phyloP scores from a whole-genome alignment of 164 flowering plant species.

The Malania oleifera region DNA sequence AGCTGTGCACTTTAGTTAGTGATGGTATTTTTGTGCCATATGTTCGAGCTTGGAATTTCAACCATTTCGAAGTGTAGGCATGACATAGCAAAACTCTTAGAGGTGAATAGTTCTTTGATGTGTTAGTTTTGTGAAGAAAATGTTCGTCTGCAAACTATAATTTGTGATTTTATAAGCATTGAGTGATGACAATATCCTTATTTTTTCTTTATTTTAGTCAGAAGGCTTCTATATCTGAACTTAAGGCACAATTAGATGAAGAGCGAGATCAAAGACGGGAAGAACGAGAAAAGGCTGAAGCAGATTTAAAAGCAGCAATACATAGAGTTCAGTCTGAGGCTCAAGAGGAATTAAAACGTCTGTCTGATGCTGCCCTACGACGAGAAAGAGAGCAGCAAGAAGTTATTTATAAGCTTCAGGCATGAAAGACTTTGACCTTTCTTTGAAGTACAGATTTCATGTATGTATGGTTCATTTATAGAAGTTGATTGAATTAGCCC shows the following conservation, averaged over 20 bases:
- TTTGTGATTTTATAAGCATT: not conserved
- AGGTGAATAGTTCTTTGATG: too few species aligned
- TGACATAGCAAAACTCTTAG: too few species aligned
- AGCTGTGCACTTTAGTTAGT: too few species aligned
- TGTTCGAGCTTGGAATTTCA: too few species aligned
- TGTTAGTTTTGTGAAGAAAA: too few species aligned
- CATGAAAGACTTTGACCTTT: slow-evolving; percentile 15
- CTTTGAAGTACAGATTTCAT: not conserved
- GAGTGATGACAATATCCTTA: not conserved
- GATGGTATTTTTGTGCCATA: too few species aligned
- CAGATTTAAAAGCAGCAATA: slow-evolving; percentile 61
- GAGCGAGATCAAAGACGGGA: slow-evolving; percentile 78
- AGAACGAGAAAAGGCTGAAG: slow-evolving; percentile 80
- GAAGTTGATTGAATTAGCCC: not conserved
- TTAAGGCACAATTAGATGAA: slow-evolving; percentile 67
- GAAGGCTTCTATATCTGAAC: slow-evolving; percentile 75
- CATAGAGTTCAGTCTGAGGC: slow-evolving; percentile 74
- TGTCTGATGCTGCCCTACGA: slow-evolving; percentile 52
- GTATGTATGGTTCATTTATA: not conserved
- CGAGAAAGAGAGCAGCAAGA: slow-evolving; percentile 81
- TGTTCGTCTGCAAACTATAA: too few species aligned
- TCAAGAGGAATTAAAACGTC: slow-evolving; percentile 66
- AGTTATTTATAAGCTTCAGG: slow-evolving; percentile 88
- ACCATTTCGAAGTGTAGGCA: too few species aligned
- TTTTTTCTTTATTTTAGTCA: slow-evolving; percentile 52